Percentiles rank a stretch among this genome's conserved stretches.
These are phyloP conservation scores for Kodamaea arcana DNA, from an alignment of 1,139 yeast species.

Conservation along the genomic window DNA sequence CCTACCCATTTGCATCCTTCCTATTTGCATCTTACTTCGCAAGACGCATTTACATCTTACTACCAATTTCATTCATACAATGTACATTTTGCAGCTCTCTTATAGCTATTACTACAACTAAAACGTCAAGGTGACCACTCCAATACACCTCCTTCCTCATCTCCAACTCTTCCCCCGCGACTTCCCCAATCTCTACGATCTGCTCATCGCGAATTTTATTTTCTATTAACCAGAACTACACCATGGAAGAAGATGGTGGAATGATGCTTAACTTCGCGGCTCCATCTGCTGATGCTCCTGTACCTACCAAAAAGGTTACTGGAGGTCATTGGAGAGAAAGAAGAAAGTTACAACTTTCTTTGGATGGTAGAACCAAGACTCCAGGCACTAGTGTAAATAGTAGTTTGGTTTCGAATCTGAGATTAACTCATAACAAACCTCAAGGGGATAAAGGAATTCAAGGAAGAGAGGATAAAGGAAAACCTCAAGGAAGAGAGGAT, in stretches of 20 bases:
- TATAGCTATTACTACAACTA: too few species aligned
- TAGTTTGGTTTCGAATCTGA: conserved; percentile 24
- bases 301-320: conserved; percentile 35
- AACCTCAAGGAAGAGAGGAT: not conserved
- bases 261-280: conserved; percentile 60
- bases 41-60: too few species aligned
- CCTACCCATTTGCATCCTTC: too few species aligned
- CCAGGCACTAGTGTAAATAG: conserved; percentile 36
- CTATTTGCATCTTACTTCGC: too few species aligned
- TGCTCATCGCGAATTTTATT: conserved; percentile 2
- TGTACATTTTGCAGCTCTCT: too few species aligned
- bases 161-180: too few species aligned
- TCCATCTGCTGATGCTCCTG: conserved; percentile 16
- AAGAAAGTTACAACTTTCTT: conserved; percentile 50
- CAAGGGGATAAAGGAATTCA: conserved; percentile 1
- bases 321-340: conserved; percentile 85
- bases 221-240: not conserved
- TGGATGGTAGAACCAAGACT: conserved; percentile 42
- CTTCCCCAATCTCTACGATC: not conserved
- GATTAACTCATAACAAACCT: conserved; percentile 10
- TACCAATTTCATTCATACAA: too few species aligned
- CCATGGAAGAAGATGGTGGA: conserved; percentile 54
- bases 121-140: too few species aligned
- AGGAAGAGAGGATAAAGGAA: conserved; percentile 3
- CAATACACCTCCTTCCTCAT: too few species aligned